Base-by-base conservation (phyloP, 768 basidiomycete genomes). In the Macrolepiota dolichaula region DNA sequence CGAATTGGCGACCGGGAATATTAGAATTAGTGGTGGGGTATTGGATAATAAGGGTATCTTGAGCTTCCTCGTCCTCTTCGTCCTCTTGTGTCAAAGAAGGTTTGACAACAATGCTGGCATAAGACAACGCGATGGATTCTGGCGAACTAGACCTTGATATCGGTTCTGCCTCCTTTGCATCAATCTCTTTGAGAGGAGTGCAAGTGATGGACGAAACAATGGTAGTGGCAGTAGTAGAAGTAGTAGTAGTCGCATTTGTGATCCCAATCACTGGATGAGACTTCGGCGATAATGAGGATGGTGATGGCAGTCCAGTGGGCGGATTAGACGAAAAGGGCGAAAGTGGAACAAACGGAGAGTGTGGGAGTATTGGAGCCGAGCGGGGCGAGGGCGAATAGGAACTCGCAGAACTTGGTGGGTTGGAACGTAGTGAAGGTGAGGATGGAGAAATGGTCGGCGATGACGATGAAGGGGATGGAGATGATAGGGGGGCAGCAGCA, bases 211-310 rank as follows among this genome's bases (percentile, higher is more conserved):
- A 29, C 19, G 37, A 40, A 15, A 35, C 2, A 9, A 24, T 51
- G 38, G 57, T 27, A 4, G 49, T 25, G 0, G 50, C 55, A 46
- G 59, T 32, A 11, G 59, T 50, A 4, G 59, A 49, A 0, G 50
- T 61, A 46, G 59, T 32, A 11, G 59, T 50, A 4, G 59, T 55
- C 51, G 52, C 32, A 50, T 32, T 61, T 4, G 37, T 51, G 50
- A 59, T 42, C 12, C 24, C 5, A 38, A 49, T 61, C 22, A 25
- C 52, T 2, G 52, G 51, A n/a, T 35, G 47, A 9, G 49, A 56
- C 42, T 35, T 57, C 1, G 57, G 47, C 15, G 49, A 38, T 19
- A 37, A 9, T 10, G 37, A 32, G 25, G 44, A 36, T 32, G 57
- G 37, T 24, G n/a, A 54, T 1, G 29, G 32, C 29, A 32, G 7